phyloP scores from a whole-genome alignment of 192 early-diverging fungal genomes.

The Backusella circina region DNA sequence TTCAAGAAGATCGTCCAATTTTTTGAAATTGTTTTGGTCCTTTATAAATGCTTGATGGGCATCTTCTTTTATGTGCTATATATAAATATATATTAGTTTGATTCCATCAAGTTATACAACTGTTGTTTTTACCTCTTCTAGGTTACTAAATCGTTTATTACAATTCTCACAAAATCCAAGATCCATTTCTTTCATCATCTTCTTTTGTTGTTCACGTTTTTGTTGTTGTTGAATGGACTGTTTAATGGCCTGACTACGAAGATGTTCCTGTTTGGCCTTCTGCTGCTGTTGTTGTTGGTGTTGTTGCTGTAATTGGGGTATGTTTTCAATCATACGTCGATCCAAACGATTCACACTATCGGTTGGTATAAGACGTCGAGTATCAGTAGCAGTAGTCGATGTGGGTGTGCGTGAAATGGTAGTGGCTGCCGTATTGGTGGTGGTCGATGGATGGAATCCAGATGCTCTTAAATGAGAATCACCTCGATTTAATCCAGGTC shows the following conservation, averaged over 20 bases:
- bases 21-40: constrained; percentile 2
- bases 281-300: background rate
- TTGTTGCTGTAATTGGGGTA: background rate
- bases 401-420: background rate
- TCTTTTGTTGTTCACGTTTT: background rate
- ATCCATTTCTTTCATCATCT: background rate
- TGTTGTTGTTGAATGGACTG: background rate
- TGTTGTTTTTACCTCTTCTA: constrained; percentile 13
- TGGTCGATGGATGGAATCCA: background rate
- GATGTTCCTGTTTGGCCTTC: background rate
- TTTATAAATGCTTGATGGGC: constrained; percentile 13
- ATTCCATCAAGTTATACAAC: background rate
- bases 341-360: constrained; percentile 6
- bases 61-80: constrained; percentile 11
- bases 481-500: background rate
- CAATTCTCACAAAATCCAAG: constrained; percentile 12
- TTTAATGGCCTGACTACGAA: background rate
- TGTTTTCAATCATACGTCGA: constrained; percentile 9
- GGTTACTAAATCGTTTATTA: background rate
- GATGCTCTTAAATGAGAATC: background rate
- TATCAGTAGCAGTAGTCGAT: background rate
- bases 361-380: background rate
- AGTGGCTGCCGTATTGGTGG: background rate
- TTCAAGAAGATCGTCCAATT: background rate
- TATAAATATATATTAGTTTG: background rate